phyloP scores from a whole-genome alignment of 2,329 filamentous ascomycete species.

The Penicillium sp. region DNA sequence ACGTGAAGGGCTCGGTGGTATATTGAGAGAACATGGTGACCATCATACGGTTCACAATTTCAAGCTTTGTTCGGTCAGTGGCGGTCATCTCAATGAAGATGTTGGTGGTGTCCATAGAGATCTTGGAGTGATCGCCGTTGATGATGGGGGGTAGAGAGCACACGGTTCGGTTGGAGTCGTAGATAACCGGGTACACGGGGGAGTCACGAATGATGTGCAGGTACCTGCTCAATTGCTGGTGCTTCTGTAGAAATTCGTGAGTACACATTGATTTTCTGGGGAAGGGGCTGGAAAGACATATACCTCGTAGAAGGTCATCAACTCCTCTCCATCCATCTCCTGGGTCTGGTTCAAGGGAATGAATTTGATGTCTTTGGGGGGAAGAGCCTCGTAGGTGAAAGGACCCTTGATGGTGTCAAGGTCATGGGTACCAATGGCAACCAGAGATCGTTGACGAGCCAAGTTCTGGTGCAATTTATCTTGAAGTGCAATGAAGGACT shows the following conservation, averaged over 20 bases:
- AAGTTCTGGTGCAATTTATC: conserved; percentile 98
- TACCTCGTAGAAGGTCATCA: conserved; percentile 90
- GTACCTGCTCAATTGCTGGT: conserved; percentile 87
- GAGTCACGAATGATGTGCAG: conserved; percentile 94
- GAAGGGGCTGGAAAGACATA: conserved; percentile 3
- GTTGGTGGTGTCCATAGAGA: conserved; percentile 86
- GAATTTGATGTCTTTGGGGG: conserved; percentile 92
- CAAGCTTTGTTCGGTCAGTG: conserved; percentile 92
- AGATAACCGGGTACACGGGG: conserved; percentile 93
- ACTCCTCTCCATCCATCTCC: conserved; percentile 81
- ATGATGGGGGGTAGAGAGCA: conserved; percentile 97
- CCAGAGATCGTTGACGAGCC: conserved; percentile 86
- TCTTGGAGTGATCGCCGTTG: conserved; percentile 97
- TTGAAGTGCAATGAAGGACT: conserved; percentile 96
- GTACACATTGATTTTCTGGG: background rate
- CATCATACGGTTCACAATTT: conserved; percentile 93
- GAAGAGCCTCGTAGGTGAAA: conserved; percentile 92
- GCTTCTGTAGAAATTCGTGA: conserved; percentile 61
- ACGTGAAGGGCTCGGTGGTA: conserved; percentile 82
- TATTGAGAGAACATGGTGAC: conserved; percentile 97
- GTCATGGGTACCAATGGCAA: conserved; percentile 97
- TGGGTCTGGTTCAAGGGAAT: conserved; percentile 87
- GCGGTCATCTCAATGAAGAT: conserved; percentile 97
- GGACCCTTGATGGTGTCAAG: conserved; percentile 90
- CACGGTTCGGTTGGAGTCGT: conserved; percentile 82